Evolutionary conservation across 345 rosid genomes (phyloP).

Genomic region (Zanthoxylum bungeanum): DNA sequence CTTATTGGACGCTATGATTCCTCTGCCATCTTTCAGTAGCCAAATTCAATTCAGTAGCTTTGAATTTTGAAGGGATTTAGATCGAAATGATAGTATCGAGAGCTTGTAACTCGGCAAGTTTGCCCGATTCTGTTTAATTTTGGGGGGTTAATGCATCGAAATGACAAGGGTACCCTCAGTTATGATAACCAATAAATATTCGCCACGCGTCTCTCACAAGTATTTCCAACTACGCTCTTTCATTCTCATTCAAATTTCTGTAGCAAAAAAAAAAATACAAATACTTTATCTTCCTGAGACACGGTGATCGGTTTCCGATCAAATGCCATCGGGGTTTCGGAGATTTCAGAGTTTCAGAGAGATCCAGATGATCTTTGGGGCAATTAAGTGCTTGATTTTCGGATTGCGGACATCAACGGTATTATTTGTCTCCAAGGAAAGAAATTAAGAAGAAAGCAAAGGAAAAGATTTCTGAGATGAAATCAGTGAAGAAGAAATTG

Average conservation of each 20-base stretch:
- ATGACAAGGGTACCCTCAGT: background rate
- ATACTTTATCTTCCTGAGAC: background rate
- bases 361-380: background rate
- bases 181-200: background rate
- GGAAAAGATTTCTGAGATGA: conserved; percentile 16
- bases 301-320: background rate
- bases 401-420: conserved; percentile 13
- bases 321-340: conserved; percentile 1
- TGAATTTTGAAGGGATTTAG: background rate
- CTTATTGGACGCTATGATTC: conserved; percentile 52
- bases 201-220: background rate
- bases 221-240: background rate
- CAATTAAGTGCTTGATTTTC: background rate
- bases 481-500: conserved; percentile 18
- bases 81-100: background rate
- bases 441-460: conserved; percentile 3
- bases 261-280: background rate
- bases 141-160: background rate
- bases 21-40: conserved; percentile 53
- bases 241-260: background rate
- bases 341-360: background rate
- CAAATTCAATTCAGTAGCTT: background rate
- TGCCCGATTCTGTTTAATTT: background rate
- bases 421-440: conserved; percentile 1
- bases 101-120: background rate